These are phyloP conservation scores for Pyrus hybrid DNA, from an alignment of 331 rosid genomes.

Conservation along the genomic window DNA sequence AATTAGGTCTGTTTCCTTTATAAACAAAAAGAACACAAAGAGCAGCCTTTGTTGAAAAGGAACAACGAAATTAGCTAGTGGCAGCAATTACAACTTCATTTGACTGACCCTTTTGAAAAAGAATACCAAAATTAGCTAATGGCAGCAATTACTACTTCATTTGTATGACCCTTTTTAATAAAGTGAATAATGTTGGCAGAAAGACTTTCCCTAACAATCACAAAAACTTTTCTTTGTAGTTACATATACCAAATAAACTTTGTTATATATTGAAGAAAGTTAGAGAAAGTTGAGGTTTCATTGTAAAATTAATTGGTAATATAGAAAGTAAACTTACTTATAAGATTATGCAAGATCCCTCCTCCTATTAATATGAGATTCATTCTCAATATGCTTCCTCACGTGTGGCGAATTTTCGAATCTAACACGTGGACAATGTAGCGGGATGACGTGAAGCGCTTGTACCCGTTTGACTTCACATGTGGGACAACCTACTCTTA, in stretches of 20 bases:
- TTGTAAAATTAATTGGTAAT: too few species aligned
- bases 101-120: background rate
- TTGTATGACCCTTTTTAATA: background rate
- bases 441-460: too few species aligned
- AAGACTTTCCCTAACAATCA: background rate
- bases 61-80: background rate
- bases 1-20: constrained; percentile 12
- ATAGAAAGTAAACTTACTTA: too few species aligned
- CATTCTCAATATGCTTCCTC: background rate
- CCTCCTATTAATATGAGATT: too few species aligned
- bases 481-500: too few species aligned
- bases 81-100: background rate
- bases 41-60: constrained; percentile 27
- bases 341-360: too few species aligned
- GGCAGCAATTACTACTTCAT: too few species aligned
- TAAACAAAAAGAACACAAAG: constrained; percentile 11
- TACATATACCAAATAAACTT: background rate
- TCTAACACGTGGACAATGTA: too few species aligned
- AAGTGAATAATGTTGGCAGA: background rate
- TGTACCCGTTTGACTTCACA: too few species aligned
- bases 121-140: too few species aligned
- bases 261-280: background rate
- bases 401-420: background rate
- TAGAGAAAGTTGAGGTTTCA: rapidly evolving
- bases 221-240: background rate